Evolutionary conservation across 768 basidiomycete species (phyloP).

Genomic region (Kwoniella pini): DNA sequence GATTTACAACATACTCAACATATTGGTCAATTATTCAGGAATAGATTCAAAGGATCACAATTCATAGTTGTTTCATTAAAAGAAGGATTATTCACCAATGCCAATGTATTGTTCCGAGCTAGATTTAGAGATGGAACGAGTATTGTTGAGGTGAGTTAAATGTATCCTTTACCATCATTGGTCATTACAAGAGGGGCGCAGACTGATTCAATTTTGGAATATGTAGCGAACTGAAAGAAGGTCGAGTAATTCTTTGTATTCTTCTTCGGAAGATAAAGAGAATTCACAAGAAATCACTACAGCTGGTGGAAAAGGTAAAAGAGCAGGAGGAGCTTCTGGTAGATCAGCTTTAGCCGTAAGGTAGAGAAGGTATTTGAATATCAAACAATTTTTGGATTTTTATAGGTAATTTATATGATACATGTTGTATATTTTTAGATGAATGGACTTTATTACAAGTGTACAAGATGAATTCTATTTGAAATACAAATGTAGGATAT

Average conservation of each 20-base stretch:
- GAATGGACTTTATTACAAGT: background rate
- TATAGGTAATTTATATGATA: background rate
- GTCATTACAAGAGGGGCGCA: background rate
- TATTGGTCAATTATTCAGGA: constrained; percentile 96
- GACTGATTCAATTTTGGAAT: background rate
- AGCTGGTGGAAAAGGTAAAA: constrained; percentile 22
- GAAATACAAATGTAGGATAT: background rate
- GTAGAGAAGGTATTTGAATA: background rate
- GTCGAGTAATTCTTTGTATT: constrained; percentile 16
- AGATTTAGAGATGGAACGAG: constrained; percentile 92
- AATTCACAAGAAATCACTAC: constrained; percentile 18
- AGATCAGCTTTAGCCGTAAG: constrained; percentile 15
- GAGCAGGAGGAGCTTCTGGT: background rate
- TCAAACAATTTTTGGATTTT: constrained; percentile 5
- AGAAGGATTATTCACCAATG: constrained; percentile 95
- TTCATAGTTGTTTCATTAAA: constrained; percentile 98
- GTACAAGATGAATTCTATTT: background rate
- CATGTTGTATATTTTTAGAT: constrained; percentile 2
- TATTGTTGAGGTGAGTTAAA: constrained; percentile 65
- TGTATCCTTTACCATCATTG: background rate
- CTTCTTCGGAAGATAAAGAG: constrained; percentile 33
- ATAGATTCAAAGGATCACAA: constrained; percentile 94
- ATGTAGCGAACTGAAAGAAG: constrained; percentile 29
- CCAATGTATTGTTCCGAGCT: constrained; percentile 91
- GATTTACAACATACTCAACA: constrained; percentile 83